phyloP scores from a whole-genome alignment of 768 basidiomycete genomes.

The Tylopilus subfusipes region DNA sequence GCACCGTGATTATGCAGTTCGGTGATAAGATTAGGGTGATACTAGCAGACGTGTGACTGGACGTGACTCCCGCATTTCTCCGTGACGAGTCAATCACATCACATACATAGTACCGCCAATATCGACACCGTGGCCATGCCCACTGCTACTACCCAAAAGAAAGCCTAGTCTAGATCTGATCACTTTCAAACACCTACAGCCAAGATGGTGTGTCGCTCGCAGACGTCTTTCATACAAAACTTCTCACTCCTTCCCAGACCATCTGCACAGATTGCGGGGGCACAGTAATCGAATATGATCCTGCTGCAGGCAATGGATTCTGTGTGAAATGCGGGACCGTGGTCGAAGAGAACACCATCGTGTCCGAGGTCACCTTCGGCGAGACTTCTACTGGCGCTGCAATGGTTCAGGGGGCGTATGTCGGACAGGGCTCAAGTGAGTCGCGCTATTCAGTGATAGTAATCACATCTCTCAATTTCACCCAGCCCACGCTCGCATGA shows the following conservation, averaged over 20 bases:
- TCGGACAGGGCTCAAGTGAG: conserved; percentile 88
- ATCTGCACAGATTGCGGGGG: conserved; percentile 77
- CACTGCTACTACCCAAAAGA: no score
- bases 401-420: conserved; percentile 92
- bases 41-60: no score
- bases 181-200: no score
- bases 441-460: conserved; percentile 12
- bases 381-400: conserved; percentile 90
- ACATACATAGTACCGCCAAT: no score
- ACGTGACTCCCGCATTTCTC: neutral
- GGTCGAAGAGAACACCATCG: conserved; percentile 89
- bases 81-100: neutral
- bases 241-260: conserved; percentile 36
- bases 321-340: conserved; percentile 87
- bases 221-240: neutral
- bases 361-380: conserved; percentile 93
- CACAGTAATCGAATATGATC: conserved; percentile 81
- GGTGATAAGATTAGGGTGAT: conserved; percentile 12
- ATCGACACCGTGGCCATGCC: no score
- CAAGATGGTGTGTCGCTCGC: conserved; percentile 16
- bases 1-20: neutral
- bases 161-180: no score
- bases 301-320: conserved; percentile 80
- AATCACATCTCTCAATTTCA: neutral
- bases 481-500: conserved; percentile 77